Base-by-base conservation (phyloP, 768 basidiomycete genomes). In the Pilatotrama ljubarskyi region DNA sequence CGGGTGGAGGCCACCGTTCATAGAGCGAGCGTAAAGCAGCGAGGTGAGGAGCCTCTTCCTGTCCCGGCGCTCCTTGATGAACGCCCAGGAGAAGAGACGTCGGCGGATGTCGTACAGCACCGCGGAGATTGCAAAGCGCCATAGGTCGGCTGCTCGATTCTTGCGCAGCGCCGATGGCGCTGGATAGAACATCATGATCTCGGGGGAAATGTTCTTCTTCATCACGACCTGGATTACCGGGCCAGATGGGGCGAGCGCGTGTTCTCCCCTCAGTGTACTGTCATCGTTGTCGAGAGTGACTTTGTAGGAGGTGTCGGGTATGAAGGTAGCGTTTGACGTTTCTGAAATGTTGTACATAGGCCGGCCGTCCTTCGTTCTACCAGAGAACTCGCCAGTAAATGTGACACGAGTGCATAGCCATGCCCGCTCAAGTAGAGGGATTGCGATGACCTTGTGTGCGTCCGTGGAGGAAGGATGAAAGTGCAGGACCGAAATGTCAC, bases 111-210 rank as follows among this genome's bases (percentile, higher is more conserved):
- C 42, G 50, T 68, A 49, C 40, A 63, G 40, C 18, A 70, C 63
- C 17, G 73, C 69, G 0, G 57, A 40, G 11, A 67, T 60, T 0
- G 75, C 76, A 52, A 71, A 76, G 5, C 54, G 62, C 76, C 76
- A 78, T 9, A 72, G 54, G 1, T 73, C 68, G 4, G 67, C 60
- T 26, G 72, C n/a, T 46, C 62, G 66, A 56, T 70, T 69, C 8
- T 10, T 42, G 17, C 55, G 37, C 26, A 72, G 51, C 11, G 58
- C 66, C 2, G 48, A 38, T 24, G 68, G 68, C 1, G 69, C 44
- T 2, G 74, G 74, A 57, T 68, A 70, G 60, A 67, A 70, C 20
- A 64, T 56, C 57, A 74, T 63, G 38, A 69, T 32, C 17, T 71
- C 69, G 0, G 70, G 65, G 1, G 68, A 17, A 3, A 24, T 10